phyloP scores from a whole-genome alignment of 441 rosid species.

The Melastoma candidum region DNA sequence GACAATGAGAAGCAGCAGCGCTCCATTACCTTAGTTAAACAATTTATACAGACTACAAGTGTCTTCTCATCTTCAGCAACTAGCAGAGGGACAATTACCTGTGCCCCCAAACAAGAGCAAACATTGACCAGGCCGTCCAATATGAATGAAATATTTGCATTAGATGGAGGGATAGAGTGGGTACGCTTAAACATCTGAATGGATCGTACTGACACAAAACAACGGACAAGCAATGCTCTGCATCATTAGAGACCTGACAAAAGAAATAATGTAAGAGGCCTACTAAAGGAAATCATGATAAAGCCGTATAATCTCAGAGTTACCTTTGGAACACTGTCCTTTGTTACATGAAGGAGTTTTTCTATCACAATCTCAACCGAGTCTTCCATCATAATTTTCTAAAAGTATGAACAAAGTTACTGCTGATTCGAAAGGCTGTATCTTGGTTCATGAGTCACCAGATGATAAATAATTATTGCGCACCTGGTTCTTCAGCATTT shows the following conservation, averaged over 20 bases:
- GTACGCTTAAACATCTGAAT: slow-evolving; percentile 90
- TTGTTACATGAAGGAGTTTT: slow-evolving; percentile 71
- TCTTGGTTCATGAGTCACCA: background rate
- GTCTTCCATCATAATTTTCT: slow-evolving; percentile 84
- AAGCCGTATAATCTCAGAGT: slow-evolving; percentile 7
- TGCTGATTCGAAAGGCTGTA: background rate
- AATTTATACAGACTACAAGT: slow-evolving; percentile 17
- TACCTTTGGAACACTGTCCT: slow-evolving; percentile 66
- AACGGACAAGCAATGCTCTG: slow-evolving; percentile 76
- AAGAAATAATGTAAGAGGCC: slow-evolving; percentile 6
- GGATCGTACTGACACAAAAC: slow-evolving; percentile 81
- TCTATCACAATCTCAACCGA: slow-evolving; percentile 84
- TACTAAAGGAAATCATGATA: background rate
- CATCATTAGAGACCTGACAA: slow-evolving; percentile 69
- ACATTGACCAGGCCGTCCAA: background rate
- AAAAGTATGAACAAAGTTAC: slow-evolving; percentile 16
- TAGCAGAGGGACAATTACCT: slow-evolving; percentile 50
- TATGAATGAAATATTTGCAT: background rate
- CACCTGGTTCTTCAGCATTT: slow-evolving; percentile 8
- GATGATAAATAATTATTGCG: background rate
- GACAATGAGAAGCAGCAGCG: no score
- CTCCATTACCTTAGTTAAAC: slow-evolving; percentile 74
- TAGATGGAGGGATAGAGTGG: slow-evolving; percentile 8
- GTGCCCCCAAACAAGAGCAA: slow-evolving; percentile 20
- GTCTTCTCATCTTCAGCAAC: slow-evolving; percentile 13